Conservation (phyloP, 345 rosid genomes). For the Arabidopsis thaliana region DNA sequence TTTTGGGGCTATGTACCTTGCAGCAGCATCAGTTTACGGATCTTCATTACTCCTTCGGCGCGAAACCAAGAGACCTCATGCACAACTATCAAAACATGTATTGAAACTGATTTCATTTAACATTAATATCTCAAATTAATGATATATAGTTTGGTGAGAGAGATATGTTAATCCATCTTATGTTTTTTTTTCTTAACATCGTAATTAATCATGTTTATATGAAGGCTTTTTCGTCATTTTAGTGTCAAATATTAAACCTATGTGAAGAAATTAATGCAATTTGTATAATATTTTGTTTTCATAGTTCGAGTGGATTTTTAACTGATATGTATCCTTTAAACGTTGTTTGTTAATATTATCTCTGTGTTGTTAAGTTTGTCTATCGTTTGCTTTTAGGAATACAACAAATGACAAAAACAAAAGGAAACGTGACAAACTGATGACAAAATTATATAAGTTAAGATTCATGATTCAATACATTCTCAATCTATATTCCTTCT, state of each 20-base stretch:
- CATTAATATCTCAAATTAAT: constrained; percentile 6
- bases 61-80: constrained; percentile 37
- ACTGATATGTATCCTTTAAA: not conserved
- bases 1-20: constrained; percentile 8
- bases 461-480: not conserved
- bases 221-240: constrained; percentile 14
- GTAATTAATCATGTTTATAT: not conserved
- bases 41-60: constrained; percentile 12
- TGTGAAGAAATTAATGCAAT: constrained; percentile 2
- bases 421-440: not conserved
- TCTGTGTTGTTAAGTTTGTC: not conserved
- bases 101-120: not conserved
- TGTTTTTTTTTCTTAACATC: not conserved
- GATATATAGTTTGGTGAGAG: not conserved
- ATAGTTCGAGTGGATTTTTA: not conserved
- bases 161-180: not conserved
- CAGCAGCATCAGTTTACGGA: constrained; percentile 43
- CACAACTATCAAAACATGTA: constrained; percentile 37
- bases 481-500: not conserved
- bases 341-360: not conserved
- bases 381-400: not conserved
- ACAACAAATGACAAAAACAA: not conserved
- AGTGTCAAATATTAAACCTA: constrained; percentile 5
- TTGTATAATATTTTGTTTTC: constrained; percentile 6
- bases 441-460: not conserved